These are phyloP conservation scores for Sedum album DNA, from an alignment of 164 flowering plant genomes.

Conservation along the genomic window DNA sequence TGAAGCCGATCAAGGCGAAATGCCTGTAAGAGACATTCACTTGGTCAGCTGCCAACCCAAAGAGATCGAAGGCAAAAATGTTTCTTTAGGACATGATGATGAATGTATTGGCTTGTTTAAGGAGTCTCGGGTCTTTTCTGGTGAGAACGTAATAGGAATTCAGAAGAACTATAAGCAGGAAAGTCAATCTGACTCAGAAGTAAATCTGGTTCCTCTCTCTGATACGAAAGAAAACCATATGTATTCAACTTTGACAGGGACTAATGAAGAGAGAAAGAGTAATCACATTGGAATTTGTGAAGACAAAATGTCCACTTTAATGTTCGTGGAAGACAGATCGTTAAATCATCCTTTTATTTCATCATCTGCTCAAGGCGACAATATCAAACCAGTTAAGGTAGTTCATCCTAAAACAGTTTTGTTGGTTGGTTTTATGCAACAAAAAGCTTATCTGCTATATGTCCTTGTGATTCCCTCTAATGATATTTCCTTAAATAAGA, in stretches of 20 bases:
- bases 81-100: conserved; percentile 5
- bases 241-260: conserved; percentile 12
- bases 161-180: conserved; percentile 12
- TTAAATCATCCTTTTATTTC: neutral
- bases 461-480: neutral
- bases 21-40: conserved; percentile 17
- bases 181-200: conserved; percentile 13
- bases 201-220: conserved; percentile 25
- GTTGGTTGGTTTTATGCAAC: neutral
- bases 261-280: neutral
- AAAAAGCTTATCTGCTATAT: neutral
- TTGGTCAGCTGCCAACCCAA: conserved; percentile 16
- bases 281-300: neutral
- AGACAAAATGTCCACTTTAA: neutral
- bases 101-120: conserved; percentile 15
- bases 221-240: conserved; percentile 16
- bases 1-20: conserved; percentile 18
- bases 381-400: neutral
- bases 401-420: neutral
- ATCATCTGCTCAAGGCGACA: neutral
- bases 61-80: conserved; percentile 7
- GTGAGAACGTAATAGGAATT: conserved; percentile 16
- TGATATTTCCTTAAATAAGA: neutral
- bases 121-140: conserved; percentile 9
- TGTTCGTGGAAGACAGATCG: neutral